Evolutionary conservation across 768 basidiomycete species (phyloP), one percentile per base, ranked within the genome.

Genomic region (Boletus rubescentipes): DNA sequence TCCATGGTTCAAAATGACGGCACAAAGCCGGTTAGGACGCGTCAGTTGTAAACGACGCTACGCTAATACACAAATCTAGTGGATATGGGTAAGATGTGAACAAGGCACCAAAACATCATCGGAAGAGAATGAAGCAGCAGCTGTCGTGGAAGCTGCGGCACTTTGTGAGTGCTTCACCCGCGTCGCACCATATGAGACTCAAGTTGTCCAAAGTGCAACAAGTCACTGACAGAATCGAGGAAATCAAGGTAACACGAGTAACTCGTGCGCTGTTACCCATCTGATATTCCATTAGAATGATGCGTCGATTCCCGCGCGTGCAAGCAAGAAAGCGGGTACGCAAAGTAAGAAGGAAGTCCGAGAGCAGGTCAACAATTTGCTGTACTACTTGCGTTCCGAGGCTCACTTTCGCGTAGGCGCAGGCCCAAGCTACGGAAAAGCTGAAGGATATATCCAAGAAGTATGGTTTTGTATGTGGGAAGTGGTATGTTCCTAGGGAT

Each of bases 1-100:
- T 89, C 87, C 16, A 85, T 89, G 86, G 84, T 89, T 10, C 82
- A 87, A 59, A 81, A 90, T 63, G 85, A 89, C 53, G 88, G 87
- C 5, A 85, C 76, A 0, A 89, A 88, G 67, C 87, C 87, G 39
- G 88, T 89, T 52, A 65, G 82, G 56, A 50, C 14, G 12, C 21
- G 36, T 54, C n/a, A 2, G 20, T 32, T n/a, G 16, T 20, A 11
- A 39, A 40, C 8, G 29, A 18, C 11, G 29, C 10, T 15, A 4
- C 5, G 9, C 36, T 59, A 12, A 65, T 46, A 1, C 4, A 9
- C 9, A 11, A 21, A 35, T 46, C 42, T 47, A 88, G 86, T 90
- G 87, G 87, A 78, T 89, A 49, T 89, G 86, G 86, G 82, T 81
- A 14, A 49, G 57, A 43, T 46, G 57, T 12, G 45, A 60, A 18